Evolutionary conservation across 2,329 filamentous ascomycete species (phyloP), one percentile per base, ranked within the genome.

Genomic region (Myriosclerotinia curreyana): DNA sequence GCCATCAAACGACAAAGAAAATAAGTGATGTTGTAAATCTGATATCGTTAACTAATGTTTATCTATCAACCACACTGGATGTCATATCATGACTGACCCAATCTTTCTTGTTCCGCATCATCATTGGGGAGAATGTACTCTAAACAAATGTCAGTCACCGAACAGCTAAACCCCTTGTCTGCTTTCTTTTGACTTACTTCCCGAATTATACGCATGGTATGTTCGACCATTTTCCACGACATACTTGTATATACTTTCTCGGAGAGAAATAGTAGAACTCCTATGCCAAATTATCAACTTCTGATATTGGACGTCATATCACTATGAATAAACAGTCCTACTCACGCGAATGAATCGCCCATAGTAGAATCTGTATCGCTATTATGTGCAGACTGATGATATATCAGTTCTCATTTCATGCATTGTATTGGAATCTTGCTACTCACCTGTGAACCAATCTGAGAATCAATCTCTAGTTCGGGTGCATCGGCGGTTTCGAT

Each of bases 241-340:
- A 67, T 75, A 76, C 7, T 73, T 67, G 46, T 73, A 68, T 36
- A 79, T 74, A 60, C 75, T 78, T 2, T 75, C 76, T 55, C 54
- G 36, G 17, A 69, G 34, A 14, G 67, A 66, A 4, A 40, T 54
- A 4, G 68, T 69, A 52, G 52, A 63, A n/a, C 38, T 62, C 25
- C 59, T 61, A 9, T 50, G 31, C 52, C 58, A 60, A 49, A 7
- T 51, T 51, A 51, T 51, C 31, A 60, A 36, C 44, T 38, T 15
- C 12, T 34, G 11, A 40, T 54, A 1, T 31, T 31, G 22, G 40
- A 4, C 31, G 14, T 38, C 22, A 54, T 25, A 6, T 38, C n/a
- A 25, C 20, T 1, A 8, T 40, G 15, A 54, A 54, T 54, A n/a
- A 7, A 40, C 31, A 22, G 4, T 25, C 15, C 5, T n/a, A 22